Percentiles rank a stretch among this genome's conserved stretches.
Conservation (phyloP, 2,329 filamentous ascomycete genomes). For the Arthrobotrys conoides region DNA sequence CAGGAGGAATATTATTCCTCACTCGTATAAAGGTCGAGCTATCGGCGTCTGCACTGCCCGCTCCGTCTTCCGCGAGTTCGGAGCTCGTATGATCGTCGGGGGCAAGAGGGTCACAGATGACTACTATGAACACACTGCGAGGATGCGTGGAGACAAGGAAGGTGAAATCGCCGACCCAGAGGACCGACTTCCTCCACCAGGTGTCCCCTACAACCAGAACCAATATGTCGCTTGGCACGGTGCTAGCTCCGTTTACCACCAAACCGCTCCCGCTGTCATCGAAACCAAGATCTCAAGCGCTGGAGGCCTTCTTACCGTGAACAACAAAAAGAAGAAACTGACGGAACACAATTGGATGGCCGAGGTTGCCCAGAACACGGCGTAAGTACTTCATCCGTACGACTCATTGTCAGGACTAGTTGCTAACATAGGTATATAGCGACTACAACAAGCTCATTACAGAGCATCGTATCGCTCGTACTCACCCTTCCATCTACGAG, state of each 20-base stretch:
- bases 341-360: conserved; percentile 46
- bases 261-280: conserved; percentile 79
- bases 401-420: neutral
- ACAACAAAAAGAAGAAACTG: conserved; percentile 57
- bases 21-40: conserved; percentile 97
- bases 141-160: conserved; percentile 83
- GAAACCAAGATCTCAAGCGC: conserved; percentile 74
- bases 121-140: conserved; percentile 83
- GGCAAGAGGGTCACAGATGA: conserved; percentile 89
- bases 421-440: conserved; percentile 30
- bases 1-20: conserved; percentile 92
- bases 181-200: conserved; percentile 79
- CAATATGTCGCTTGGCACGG: conserved; percentile 99
- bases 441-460: conserved; percentile 50
- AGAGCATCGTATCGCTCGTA: conserved; percentile 36
- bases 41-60: conserved; percentile 97
- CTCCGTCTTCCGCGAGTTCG: conserved; percentile 97
- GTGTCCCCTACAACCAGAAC: conserved; percentile 95
- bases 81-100: conserved; percentile 91
- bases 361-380: conserved; percentile 35
- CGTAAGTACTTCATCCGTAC: conserved; percentile 21
- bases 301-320: conserved; percentile 55
- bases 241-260: conserved; percentile 95
- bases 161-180: conserved; percentile 93
- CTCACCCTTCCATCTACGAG: conserved; percentile 42